These are phyloP conservation scores for Davidsoniella virescens DNA, from an alignment of 2,329 filamentous ascomycete species.

Conservation along the genomic window DNA sequence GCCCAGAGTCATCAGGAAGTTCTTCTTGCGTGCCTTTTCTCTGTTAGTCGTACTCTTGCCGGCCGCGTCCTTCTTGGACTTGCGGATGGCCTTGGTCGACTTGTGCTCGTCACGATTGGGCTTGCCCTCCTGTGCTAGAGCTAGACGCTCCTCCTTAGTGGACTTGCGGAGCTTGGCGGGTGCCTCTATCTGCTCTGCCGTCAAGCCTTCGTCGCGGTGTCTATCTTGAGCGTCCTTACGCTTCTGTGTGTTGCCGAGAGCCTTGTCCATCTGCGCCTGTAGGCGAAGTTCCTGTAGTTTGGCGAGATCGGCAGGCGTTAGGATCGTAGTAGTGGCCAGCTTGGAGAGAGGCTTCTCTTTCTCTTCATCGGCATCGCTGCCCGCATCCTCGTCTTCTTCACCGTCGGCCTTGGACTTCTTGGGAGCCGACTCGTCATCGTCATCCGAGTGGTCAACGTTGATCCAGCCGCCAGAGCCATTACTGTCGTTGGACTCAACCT, in stretches of 20 bases:
- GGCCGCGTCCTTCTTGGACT: constrained; percentile 71
- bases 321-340: constrained; percentile 80
- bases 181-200: constrained; percentile 81
- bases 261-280: constrained; percentile 53
- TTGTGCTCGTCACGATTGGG: constrained; percentile 66
- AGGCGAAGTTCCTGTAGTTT: constrained; percentile 81
- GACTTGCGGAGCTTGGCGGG: constrained; percentile 65
- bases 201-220: constrained; percentile 75
- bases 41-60: constrained; percentile 96
- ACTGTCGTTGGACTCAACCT: constrained; percentile 42
- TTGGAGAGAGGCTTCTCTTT: constrained; percentile 40
- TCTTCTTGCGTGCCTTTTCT: constrained; percentile 95
- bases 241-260: constrained; percentile 30
- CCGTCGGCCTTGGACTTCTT: constrained; percentile 24
- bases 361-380: constrained; percentile 20
- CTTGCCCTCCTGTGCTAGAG: constrained; percentile 68
- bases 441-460: constrained; percentile 68
- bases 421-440: constrained; percentile 52
- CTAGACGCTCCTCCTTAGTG: constrained; percentile 80
- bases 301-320: constrained; percentile 89
- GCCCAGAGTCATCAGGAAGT: constrained; percentile 93
- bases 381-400: constrained; percentile 8
- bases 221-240: constrained; percentile 35
- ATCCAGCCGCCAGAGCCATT: constrained; percentile 81
- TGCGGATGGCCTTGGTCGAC: constrained; percentile 66